Evolutionary conservation across 2,329 filamentous ascomycete genomes (phyloP), one percentile per base, ranked within the genome.

Genomic region (Calonectria leucothoes): DNA sequence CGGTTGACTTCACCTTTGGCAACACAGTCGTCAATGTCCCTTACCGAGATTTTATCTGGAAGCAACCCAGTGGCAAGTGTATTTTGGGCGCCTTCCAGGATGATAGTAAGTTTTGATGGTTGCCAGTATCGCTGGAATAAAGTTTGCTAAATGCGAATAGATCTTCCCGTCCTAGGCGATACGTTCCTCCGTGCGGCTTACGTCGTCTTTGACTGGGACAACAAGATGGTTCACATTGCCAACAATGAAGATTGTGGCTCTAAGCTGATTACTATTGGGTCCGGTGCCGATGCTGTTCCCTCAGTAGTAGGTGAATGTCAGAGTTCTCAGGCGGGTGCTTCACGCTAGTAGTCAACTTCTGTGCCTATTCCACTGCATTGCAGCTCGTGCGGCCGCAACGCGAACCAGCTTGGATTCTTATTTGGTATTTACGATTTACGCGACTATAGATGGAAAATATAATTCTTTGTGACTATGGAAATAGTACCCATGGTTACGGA

Each of bases 1-100:
- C 82, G 0, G 77, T 90, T 69, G 85, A 88, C 78, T 90, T 88
- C 75, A 84, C 83, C 52, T 90, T 90, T 75, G 88, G 86, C 55
- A 84, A 85, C 35, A 81, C 81, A 31, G 78, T 79, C 27, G 86
- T 90, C 79, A 84, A 84, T 42, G 87, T 90, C 12, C 79, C 85
- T 11, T 82, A 88, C 67, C 82, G 79, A 25, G 88, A 90, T 77
- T 87, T 90, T 48, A 84, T 89, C 70, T 87, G 85, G 85, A 76
- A 83, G 52, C 81, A 83, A 52, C 77, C 79, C 15, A 71, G 78
- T 37, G 77, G 72, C 35, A 74, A 79, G 27, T 84, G 86, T 55
- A 85, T 87, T 55, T 81, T 91, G 11, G 89, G 88, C 67, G 88
- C 89, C 35, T 83, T 87, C 70, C 76, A 80, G 33, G 87, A 84